Percentiles rank a stretch among this genome's conserved stretches.
Conservation (phyloP, 2,329 filamentous ascomycete genomes). For the Magnaporthiopsis poae region DNA sequence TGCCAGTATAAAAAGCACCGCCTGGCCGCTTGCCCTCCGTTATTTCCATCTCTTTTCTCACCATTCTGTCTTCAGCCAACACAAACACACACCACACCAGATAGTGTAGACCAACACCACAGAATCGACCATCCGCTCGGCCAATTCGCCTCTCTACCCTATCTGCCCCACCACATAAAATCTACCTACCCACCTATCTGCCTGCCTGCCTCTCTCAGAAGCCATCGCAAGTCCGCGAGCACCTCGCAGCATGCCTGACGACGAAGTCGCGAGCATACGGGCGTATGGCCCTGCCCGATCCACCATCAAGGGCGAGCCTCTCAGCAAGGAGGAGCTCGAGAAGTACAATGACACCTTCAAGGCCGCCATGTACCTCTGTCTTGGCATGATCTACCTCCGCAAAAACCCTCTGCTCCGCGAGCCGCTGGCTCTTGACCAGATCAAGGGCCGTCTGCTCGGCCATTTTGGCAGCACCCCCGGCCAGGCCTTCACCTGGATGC, state of each 20-base stretch:
- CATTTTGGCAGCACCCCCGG: conserved; percentile 76
- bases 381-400: conserved; percentile 72
- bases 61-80: neutral
- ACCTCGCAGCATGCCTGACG: neutral
- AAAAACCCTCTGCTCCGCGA: conserved; percentile 64
- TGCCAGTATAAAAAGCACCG: neutral
- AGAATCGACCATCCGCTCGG: neutral
- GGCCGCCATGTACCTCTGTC: conserved; percentile 62
- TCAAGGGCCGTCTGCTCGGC: conserved; percentile 65
- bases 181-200: no score
- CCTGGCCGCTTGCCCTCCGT: neutral
- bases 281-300: conserved; percentile 57
- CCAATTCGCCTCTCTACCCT: neutral
- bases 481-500: conserved; percentile 71
- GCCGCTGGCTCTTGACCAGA: conserved; percentile 57
- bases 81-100: neutral
- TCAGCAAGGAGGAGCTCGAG: conserved; percentile 55
- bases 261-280: conserved; percentile 38
- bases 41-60: neutral
- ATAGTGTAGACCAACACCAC: neutral
- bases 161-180: neutral
- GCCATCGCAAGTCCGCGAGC: neutral
- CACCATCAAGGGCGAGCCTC: conserved; percentile 50
- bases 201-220: no score
- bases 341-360: conserved; percentile 65